Conservation (phyloP, 257 asterid species). For the Penstemon eatonii region DNA sequence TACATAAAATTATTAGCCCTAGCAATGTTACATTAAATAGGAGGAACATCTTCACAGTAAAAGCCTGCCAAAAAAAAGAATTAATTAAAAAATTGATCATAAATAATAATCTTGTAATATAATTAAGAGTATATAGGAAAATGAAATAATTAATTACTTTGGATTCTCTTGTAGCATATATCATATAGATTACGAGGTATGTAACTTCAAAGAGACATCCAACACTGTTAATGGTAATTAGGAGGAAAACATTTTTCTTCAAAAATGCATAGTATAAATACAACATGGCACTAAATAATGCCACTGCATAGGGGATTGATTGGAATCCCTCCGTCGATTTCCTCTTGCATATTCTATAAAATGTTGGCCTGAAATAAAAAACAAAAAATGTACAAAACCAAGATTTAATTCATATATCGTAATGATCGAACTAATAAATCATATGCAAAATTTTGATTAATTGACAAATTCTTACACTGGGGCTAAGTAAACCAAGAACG, state of each 20-base stretch:
- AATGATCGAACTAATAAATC: background rate
- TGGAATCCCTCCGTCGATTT: conserved; percentile 82
- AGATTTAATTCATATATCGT: background rate
- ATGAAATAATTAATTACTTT: conserved; percentile 35
- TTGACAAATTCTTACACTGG: conserved; percentile 52
- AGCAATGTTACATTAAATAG: conserved; percentile 39
- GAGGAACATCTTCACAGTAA: conserved; percentile 46
- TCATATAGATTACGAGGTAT: conserved; percentile 51
- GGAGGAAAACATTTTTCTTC: conserved; percentile 43
- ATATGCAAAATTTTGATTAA: background rate
- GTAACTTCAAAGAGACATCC: conserved; percentile 43
- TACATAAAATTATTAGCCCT: conserved; percentile 39
- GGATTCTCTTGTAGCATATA: conserved; percentile 59
- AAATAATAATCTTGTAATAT: background rate
- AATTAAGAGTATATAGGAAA: background rate
- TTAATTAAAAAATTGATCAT: background rate
- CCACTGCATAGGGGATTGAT: conserved; percentile 72
- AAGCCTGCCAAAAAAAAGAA: conserved; percentile 32
- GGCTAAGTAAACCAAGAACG: conserved; percentile 83
- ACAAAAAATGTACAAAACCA: background rate
- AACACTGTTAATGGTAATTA: conserved; percentile 56
- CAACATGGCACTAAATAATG: conserved; percentile 74
- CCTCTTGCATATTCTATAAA: conserved; percentile 53
- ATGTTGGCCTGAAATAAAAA: conserved; percentile 56
- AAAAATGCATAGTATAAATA: conserved; percentile 69